A percentile compares a stretch with the other conserved stretches of the same genome.
These are phyloP conservation scores for Fragilaria radians DNA, from an alignment of 108 stramenopile genomes.

Conservation along the genomic window DNA sequence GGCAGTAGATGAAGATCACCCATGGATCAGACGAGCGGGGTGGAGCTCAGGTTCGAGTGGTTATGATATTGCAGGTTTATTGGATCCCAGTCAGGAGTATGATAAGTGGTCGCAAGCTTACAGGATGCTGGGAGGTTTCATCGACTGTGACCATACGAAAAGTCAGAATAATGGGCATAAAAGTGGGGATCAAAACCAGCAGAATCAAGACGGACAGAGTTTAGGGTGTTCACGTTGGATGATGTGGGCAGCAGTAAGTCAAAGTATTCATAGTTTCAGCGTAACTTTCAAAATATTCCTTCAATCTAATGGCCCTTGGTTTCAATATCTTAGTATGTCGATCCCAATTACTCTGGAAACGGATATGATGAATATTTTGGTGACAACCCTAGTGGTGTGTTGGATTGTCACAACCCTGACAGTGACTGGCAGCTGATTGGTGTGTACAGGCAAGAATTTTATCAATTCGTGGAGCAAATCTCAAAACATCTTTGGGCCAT, in stretches of 20 bases:
- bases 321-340: conserved; percentile 49
- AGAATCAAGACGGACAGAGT: conserved; percentile 17
- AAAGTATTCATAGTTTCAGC: background rate
- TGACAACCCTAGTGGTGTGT: conserved; percentile 31
- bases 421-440: conserved; percentile 66
- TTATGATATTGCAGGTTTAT: conserved; percentile 10
- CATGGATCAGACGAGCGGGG: conserved; percentile 14
- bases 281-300: background rate
- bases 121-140: conserved; percentile 72
- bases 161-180: conserved; percentile 12
- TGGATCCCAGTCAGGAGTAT: conserved; percentile 49
- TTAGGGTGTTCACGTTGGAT: conserved; percentile 67
- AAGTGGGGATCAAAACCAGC: conserved; percentile 19
- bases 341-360: conserved; percentile 76
- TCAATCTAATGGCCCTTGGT: no score
- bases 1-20: conserved; percentile 10
- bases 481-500: conserved; percentile 87
- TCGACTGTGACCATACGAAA: conserved; percentile 67
- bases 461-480: conserved; percentile 87
- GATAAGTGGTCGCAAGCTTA: conserved; percentile 83
- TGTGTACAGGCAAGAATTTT: conserved; percentile 84
- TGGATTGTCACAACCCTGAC: conserved; percentile 78
- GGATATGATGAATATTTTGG: conserved; percentile 72
- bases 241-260: conserved; percentile 82
- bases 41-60: conserved; percentile 7